Conservation (phyloP, 1,139 yeast species). For the Candida sanyaensis region DNA sequence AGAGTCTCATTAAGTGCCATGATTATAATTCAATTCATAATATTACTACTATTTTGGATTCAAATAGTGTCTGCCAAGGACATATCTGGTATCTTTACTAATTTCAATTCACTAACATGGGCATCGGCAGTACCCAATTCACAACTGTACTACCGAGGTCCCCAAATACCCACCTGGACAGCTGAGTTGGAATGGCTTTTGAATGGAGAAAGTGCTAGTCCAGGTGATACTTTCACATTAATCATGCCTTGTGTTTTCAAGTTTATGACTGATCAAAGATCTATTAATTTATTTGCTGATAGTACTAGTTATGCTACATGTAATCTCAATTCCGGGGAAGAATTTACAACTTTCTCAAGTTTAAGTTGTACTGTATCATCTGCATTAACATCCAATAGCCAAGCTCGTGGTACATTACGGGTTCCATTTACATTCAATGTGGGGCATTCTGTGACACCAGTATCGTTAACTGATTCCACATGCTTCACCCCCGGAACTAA, state of each 20-base stretch:
- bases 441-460: constrained; percentile 22
- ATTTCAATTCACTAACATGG: constrained; percentile 17
- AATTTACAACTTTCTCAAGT: constrained; percentile 21
- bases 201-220: constrained; percentile 17
- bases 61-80: background rate
- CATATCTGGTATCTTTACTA: constrained; percentile 21
- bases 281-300: constrained; percentile 21
- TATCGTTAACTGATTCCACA: constrained; percentile 21
- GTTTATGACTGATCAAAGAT: constrained; percentile 21
- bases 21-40: constrained; percentile 1
- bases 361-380: constrained; percentile 24
- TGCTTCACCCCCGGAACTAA: constrained; percentile 24
- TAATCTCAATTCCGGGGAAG: constrained; percentile 21
- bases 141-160: constrained; percentile 10
- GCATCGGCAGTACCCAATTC: background rate
- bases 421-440: constrained; percentile 29
- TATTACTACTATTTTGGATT: no score
- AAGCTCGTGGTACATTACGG: constrained; percentile 14
- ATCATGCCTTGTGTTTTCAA: constrained; percentile 32
- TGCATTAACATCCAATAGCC: constrained; percentile 4
- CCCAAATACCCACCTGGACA: constrained; percentile 25
- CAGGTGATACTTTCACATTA: constrained; percentile 37
- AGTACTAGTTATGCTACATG: constrained; percentile 27
- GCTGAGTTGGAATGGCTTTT: constrained; percentile 27
- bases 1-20: no score